Evolutionary conservation across 2,329 filamentous ascomycete species (phyloP), one percentile per base, ranked within the genome.

Genomic region (Triangularia setosa): DNA sequence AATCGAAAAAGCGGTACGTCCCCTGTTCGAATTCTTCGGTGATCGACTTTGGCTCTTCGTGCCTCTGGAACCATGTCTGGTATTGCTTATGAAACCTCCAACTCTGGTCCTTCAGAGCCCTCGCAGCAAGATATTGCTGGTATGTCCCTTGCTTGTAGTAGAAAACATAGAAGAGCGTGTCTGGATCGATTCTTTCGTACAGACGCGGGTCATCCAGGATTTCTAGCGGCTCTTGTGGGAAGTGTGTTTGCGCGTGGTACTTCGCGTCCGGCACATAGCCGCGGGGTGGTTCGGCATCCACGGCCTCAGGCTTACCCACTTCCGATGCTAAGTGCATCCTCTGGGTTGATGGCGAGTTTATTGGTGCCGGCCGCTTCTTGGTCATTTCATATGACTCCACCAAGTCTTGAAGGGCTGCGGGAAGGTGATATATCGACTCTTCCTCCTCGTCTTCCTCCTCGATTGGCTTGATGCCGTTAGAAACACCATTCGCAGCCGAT

Each of bases 41-140:
- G 74, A 99, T 99, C 72, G 89, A 93, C 83, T 99, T 99, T 18
- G 95, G 95, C 80, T 99, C 95, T 75, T 99, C 95, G 71, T 99
- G 95, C 60, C 95, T 86, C 78, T 99, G 95, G 74, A 99, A 99
- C 95, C 95, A 99, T 1, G 95, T 99, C 78, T 97, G 95, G 75
- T 99, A 99, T 77, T 98, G 95, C 82, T 99, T 99, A 80, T 99
- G 95, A 77, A 99, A 99, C 63, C 95, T 87, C 95, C 95, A 99
- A 78, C 93, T 97, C 78, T 99, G 95, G 70, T 94, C 91, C 80
- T 99, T 99, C 60, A 99, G 81, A n/a, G 95, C 92, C 78, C 96
- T 97, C 14, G 95, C 95, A 1, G 95, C 93, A 65, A 98, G 84
- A 74, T 93, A 97, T 76, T 99, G 95, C 76, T 98, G 93, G 71